Percentiles rank a stretch among this genome's conserved stretches.
Conservation (phyloP, 257 asterid species). For the Ophiorrhiza pumila region DNA sequence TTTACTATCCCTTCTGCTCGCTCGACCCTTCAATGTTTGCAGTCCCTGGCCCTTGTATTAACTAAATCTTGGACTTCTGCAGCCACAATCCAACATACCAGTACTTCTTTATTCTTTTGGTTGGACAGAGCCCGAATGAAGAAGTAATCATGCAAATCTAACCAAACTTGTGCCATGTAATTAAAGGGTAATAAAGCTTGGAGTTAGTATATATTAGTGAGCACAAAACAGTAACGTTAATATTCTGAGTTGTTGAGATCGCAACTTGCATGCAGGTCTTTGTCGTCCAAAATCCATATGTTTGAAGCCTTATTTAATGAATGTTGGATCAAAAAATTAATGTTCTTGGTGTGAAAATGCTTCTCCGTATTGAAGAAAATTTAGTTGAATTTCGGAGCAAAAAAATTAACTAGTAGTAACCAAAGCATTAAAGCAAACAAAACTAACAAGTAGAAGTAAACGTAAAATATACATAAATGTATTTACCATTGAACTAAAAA, state of each 20-base stretch:
- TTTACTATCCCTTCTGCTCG: conserved; percentile 7
- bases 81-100: not conserved
- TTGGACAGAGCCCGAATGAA: too few relatives aligned
- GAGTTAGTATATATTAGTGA: too few relatives aligned
- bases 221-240: too few relatives aligned
- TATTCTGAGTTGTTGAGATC: not conserved
- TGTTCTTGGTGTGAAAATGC: too few relatives aligned
- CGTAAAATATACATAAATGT: too few relatives aligned
- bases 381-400: too few relatives aligned
- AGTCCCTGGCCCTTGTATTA: not conserved
- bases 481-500: not conserved
- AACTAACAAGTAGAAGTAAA: not conserved
- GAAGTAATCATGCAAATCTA: too few relatives aligned
- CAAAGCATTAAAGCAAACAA: conserved; percentile 6
- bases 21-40: conserved; percentile 20
- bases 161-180: too few relatives aligned
- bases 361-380: too few relatives aligned
- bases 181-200: too few relatives aligned
- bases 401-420: not conserved
- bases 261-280: conserved; percentile 14
- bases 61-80: conserved; percentile 19
- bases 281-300: not conserved
- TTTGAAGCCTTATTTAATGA: not conserved
- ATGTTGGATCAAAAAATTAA: not conserved
- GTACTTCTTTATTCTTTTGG: not conserved